Evolutionary conservation across 2,329 filamentous ascomycete species (phyloP).

Genomic region (Colletotrichum incanum): DNA sequence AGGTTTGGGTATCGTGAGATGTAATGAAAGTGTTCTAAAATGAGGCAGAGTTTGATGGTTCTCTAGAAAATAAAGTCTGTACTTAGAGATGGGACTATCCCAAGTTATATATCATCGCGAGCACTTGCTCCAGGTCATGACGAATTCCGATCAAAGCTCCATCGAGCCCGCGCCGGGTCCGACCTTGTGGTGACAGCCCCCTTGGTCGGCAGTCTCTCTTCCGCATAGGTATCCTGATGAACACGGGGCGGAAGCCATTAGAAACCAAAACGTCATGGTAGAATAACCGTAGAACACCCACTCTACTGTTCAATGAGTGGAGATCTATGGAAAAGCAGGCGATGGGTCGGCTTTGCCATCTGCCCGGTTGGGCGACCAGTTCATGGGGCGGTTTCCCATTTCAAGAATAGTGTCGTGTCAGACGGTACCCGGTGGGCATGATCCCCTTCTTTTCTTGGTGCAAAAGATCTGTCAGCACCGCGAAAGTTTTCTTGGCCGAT

Average conservation of each 20-base stretch:
- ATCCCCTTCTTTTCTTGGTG: background rate
- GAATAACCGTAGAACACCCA: constrained; percentile 23
- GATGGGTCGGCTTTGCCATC: constrained; percentile 17
- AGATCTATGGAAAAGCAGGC: background rate
- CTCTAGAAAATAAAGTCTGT: background rate
- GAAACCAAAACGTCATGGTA: constrained; percentile 41
- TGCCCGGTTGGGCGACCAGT: background rate
- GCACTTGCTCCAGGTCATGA: constrained; percentile 10
- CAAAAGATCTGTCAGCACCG: constrained; percentile 12
- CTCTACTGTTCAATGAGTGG: constrained; percentile 4
- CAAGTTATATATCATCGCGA: constrained; percentile 23
- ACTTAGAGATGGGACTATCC: background rate
- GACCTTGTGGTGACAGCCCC: constrained; percentile 16
- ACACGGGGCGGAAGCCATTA: constrained; percentile 20
- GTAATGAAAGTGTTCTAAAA: background rate
- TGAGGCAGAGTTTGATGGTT: background rate
- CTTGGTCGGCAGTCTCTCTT: background rate
- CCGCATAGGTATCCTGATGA: background rate
- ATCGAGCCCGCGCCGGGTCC: constrained; percentile 34
- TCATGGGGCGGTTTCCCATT: constrained; percentile 29
- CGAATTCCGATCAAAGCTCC: constrained; percentile 2
- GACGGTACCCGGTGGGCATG: background rate
- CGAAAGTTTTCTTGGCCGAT: background rate
- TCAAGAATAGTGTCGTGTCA: constrained; percentile 18
- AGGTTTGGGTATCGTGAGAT: background rate